Evolutionary conservation across 768 basidiomycete species (phyloP).

Genomic region (Candolleomyces aberdarensis): DNA sequence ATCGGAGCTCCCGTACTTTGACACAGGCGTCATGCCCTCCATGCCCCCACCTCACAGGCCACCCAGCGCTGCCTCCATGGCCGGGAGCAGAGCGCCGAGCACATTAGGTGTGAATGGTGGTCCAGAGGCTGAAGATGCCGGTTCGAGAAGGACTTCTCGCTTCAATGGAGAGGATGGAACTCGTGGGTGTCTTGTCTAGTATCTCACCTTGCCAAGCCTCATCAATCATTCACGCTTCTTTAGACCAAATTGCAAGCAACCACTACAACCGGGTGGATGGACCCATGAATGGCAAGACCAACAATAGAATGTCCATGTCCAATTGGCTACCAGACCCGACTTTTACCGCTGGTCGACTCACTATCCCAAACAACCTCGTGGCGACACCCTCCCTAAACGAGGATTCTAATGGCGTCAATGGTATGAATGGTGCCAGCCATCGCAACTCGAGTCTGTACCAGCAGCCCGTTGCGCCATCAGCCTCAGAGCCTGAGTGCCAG

Average conservation of each 20-base stretch:
- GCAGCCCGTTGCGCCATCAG: not conserved
- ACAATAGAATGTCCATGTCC: conserved; percentile 3
- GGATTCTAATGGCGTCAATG: not conserved
- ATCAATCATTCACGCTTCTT: not conserved
- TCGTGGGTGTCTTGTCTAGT: not conserved
- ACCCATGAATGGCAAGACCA: not conserved
- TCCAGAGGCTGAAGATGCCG: not conserved
- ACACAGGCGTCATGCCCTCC: conserved; percentile 2
- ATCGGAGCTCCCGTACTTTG: conserved; percentile 5
- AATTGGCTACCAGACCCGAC: not conserved
- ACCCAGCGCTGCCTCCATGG: not conserved
- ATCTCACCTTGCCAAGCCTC: not conserved
- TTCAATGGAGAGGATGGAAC: not conserved
- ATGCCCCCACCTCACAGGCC: not conserved
- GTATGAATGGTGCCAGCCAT: not conserved
- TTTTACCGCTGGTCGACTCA: not conserved
- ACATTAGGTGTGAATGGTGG: not conserved
- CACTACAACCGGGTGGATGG: not conserved
- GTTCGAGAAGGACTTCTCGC: not conserved
- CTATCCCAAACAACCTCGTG: not conserved
- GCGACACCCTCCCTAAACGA: not conserved
- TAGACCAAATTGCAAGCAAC: not conserved
- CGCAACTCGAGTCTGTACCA: not conserved
- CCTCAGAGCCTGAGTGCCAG: not conserved
- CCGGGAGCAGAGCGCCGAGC: not conserved